A percentile compares a stretch with the other conserved stretches of the same genome.
Conservation (phyloP, 2,329 filamentous ascomycete species). For the Diaporthe citriasiana region DNA sequence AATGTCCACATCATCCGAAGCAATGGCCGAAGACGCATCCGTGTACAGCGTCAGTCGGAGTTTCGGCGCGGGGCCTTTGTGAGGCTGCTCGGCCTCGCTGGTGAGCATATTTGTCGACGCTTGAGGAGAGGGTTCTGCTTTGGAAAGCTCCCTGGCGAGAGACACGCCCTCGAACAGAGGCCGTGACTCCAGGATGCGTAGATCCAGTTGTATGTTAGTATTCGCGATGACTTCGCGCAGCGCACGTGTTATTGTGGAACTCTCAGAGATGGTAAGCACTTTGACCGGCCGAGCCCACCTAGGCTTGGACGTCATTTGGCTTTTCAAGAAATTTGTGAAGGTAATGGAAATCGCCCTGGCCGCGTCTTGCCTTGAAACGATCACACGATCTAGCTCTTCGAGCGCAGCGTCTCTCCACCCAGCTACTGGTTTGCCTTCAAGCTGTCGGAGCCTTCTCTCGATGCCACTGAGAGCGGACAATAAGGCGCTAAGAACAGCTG, state of each 20-base stretch:
- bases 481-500: slow-evolving; percentile 67
- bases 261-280: slow-evolving; percentile 73
- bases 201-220: slow-evolving; percentile 59
- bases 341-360: slow-evolving; percentile 46
- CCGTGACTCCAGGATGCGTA: slow-evolving; percentile 76
- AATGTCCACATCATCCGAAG: slow-evolving; percentile 65
- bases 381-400: slow-evolving; percentile 41
- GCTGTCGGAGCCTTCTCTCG: slow-evolving; percentile 49
- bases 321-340: slow-evolving; percentile 54
- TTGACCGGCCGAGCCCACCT: slow-evolving; percentile 52
- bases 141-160: slow-evolving; percentile 62
- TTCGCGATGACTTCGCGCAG: slow-evolving; percentile 59
- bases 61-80: slow-evolving; percentile 29
- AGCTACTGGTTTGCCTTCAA: slow-evolving; percentile 43
- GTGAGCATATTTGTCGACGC: slow-evolving; percentile 41
- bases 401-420: slow-evolving; percentile 42
- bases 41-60: slow-evolving; percentile 66
- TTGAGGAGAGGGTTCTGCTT: slow-evolving; percentile 45
- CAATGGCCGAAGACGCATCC: slow-evolving; percentile 71
- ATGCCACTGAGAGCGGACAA: slow-evolving; percentile 61
- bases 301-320: slow-evolving; percentile 50
- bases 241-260: slow-evolving; percentile 69
- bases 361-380: slow-evolving; percentile 46
- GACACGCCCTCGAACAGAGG: slow-evolving; percentile 76
- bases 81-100: slow-evolving; percentile 39